A percentile compares a stretch with the other conserved stretches of the same genome.
phyloP scores from a whole-genome alignment of 108 stramenopile genomes.

The Cyclotella distinguenda region DNA sequence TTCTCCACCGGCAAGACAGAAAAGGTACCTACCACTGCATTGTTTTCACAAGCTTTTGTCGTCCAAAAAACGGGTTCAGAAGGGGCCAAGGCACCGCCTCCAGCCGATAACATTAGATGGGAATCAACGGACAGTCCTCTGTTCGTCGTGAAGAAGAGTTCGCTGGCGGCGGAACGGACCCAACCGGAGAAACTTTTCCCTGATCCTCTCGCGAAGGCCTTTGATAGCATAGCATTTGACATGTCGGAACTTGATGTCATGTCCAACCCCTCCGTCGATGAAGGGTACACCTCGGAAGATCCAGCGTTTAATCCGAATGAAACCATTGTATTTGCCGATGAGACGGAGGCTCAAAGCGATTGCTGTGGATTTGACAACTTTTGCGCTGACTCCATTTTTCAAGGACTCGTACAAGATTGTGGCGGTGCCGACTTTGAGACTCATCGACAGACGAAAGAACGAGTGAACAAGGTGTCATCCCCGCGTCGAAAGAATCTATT shows the following conservation, averaged over 20 bases:
- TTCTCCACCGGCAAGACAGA: constrained; percentile 14
- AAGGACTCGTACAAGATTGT: constrained; percentile 28
- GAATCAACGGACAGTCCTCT: constrained; percentile 32
- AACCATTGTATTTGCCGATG: constrained; percentile 37
- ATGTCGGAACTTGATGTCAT: constrained; percentile 20
- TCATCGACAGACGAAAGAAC: constrained; percentile 23
- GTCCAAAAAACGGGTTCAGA: constrained; percentile 16
- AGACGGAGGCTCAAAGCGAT: constrained; percentile 16
- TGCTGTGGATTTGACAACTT: constrained; percentile 22
- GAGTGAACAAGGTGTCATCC: constrained; percentile 24
- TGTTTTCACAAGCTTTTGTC: constrained; percentile 43
- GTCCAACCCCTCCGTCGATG: not conserved
- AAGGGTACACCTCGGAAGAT: constrained; percentile 11
- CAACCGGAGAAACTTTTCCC: constrained; percentile 15
- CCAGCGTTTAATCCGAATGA: constrained; percentile 26
- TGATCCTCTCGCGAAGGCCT: not conserved
- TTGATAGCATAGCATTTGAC: constrained; percentile 13
- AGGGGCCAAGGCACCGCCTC: not conserved
- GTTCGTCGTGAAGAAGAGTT: constrained; percentile 28
- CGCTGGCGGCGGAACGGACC: constrained; percentile 6
- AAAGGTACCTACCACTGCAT: constrained; percentile 24
- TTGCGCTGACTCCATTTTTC: constrained; percentile 27
- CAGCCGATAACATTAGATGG: constrained; percentile 23
- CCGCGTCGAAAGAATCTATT: constrained; percentile 30
- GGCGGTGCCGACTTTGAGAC: constrained; percentile 7